Conservation (phyloP, 2,329 filamentous ascomycete species). For the Fusarium goolgardi region DNA sequence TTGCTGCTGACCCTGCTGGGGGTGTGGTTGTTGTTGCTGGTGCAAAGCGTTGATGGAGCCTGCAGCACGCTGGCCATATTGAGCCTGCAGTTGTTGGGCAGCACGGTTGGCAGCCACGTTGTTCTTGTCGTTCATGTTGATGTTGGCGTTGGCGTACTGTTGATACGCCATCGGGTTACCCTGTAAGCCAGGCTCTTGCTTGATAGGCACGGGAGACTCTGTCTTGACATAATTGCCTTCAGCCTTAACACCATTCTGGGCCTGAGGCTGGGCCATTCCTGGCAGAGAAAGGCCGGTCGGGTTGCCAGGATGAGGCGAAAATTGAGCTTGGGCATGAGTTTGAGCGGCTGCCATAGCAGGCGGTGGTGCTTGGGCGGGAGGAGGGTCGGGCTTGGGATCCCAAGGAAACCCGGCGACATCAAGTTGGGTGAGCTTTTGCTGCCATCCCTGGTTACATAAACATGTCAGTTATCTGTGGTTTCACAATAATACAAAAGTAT, state of each 20-base stretch:
- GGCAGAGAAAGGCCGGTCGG: conserved; percentile 48
- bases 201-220: conserved; percentile 59
- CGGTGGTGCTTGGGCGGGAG: conserved; percentile 52
- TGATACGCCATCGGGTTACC: conserved; percentile 50
- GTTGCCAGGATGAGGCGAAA: conserved; percentile 45
- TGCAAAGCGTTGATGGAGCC: conserved; percentile 74
- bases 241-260: conserved; percentile 55
- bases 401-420: conserved; percentile 92
- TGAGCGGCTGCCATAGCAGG: conserved; percentile 41
- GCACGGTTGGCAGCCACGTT: conserved; percentile 65
- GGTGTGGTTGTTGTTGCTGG: conserved; percentile 48
- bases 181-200: conserved; percentile 58
- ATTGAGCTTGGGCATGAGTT: conserved; percentile 50
- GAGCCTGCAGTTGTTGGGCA: conserved; percentile 65
- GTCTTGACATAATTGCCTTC: conserved; percentile 61
- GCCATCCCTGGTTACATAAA: conserved; percentile 78
- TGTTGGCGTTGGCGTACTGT: conserved; percentile 45
- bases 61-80: conserved; percentile 72
- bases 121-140: conserved; percentile 50
- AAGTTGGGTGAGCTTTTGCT: conserved; percentile 86
- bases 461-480: conserved; percentile 37
- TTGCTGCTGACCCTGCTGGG: conserved; percentile 42
- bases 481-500: background rate
- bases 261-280: conserved; percentile 45
- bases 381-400: conserved; percentile 85